Percentiles rank a stretch among this genome's conserved stretches.
These are phyloP conservation scores for Apiotrichum porosum DNA, from an alignment of 1,284 basidiomycete species.

Conservation along the genomic window DNA sequence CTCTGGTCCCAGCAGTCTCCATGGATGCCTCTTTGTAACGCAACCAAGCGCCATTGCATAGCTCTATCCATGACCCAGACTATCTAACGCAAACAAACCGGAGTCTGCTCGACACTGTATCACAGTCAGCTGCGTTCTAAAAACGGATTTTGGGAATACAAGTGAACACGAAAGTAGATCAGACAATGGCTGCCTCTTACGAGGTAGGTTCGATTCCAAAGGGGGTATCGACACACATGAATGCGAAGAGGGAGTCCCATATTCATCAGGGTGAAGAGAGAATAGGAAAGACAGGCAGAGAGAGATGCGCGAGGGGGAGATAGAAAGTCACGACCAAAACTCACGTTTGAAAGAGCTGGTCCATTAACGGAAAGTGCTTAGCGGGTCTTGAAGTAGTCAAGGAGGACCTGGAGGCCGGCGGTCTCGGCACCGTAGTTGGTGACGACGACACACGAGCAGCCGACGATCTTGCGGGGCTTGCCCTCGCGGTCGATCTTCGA, in stretches of 20 bases:
- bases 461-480: constrained; percentile 94
- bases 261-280: constrained; percentile 37
- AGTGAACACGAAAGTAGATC: constrained; percentile 20
- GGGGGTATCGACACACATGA: constrained; percentile 46
- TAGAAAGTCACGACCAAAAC: neutral
- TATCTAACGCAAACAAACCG: no score
- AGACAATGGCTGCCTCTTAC: constrained; percentile 46
- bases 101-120: neutral
- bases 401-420: constrained; percentile 91
- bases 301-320: constrained; percentile 2
- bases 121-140: neutral
- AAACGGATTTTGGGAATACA: no score
- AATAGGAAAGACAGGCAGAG: no score
- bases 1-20: no score
- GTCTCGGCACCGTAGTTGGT: constrained; percentile 96
- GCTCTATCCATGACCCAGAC: no score
- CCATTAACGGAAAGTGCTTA: constrained; percentile 30
- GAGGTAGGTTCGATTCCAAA: constrained; percentile 51
- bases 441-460: constrained; percentile 95
- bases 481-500: constrained; percentile 99
- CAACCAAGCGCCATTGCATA: no score
- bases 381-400: constrained; percentile 60
- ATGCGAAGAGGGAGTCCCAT: constrained; percentile 51
- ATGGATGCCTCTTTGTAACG: no score
- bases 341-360: constrained; percentile 7